Percentiles rank a stretch among this genome's conserved stretches.
Evolutionary conservation across 148 eudicot genomes (phyloP).

Genomic region (Cornus florida): DNA sequence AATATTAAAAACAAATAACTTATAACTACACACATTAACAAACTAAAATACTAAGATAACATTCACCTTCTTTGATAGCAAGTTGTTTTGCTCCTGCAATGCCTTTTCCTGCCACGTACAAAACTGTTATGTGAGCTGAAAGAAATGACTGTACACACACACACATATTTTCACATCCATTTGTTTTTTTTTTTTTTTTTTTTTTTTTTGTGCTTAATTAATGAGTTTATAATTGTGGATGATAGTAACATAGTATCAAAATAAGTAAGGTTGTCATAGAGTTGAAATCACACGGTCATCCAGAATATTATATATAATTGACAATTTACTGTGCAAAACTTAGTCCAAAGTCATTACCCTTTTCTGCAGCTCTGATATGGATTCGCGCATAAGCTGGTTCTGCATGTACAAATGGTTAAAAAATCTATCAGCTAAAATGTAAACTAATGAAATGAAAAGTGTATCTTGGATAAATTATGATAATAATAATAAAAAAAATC

Average conservation of each 20-base stretch:
- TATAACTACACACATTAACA: neutral
- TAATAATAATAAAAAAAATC: too few relatives aligned
- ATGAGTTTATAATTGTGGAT: too few relatives aligned
- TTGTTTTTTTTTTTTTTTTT: too few relatives aligned
- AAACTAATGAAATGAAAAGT: neutral
- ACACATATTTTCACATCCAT: too few relatives aligned
- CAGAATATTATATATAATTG: too few relatives aligned
- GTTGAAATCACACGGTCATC: too few relatives aligned
- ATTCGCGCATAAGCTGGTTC: conserved; percentile 78
- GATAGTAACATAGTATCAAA: too few relatives aligned
- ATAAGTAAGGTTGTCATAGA: too few relatives aligned
- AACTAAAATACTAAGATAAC: neutral
- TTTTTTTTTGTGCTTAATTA: too few relatives aligned
- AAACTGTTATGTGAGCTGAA: neutral
- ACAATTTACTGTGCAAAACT: too few relatives aligned
- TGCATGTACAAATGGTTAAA: conserved; percentile 23
- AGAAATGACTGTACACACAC: too few relatives aligned
- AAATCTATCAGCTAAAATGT: neutral
- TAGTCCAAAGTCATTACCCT: conserved; percentile 32
- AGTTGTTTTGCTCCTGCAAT: conserved; percentile 58
- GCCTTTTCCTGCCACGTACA: conserved; percentile 54
- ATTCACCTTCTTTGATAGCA: conserved; percentile 49
- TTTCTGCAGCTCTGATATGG: conserved; percentile 73
- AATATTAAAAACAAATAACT: neutral
- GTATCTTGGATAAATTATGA: neutral